Evolutionary conservation across 2,329 filamentous ascomycete species (phyloP).

Genomic region (Fusarium temperatum): DNA sequence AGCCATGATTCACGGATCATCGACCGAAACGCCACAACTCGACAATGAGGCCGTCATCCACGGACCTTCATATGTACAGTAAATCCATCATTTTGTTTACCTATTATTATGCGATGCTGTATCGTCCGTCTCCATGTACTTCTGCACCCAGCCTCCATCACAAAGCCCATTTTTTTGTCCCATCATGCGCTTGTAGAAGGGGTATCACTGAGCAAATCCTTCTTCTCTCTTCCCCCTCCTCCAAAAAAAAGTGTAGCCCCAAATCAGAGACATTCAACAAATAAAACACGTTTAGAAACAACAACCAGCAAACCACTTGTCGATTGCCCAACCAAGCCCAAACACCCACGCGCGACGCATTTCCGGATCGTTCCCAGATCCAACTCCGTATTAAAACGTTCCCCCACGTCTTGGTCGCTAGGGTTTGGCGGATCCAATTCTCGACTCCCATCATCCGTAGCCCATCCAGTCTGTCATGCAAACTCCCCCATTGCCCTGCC

Average conservation of each 20-base stretch:
- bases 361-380: constrained; percentile 33
- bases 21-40: constrained; percentile 2
- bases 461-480: constrained; percentile 1
- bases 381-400: constrained; percentile 20
- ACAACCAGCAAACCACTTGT: constrained; percentile 16
- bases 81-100: constrained; percentile 9
- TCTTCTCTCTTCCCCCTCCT: not conserved
- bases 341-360: constrained; percentile 30
- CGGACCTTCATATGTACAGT: not conserved
- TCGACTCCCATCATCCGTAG: constrained; percentile 13
- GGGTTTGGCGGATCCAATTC: constrained; percentile 24
- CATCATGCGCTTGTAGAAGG: constrained; percentile 7
- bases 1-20: not conserved
- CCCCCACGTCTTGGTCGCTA: constrained; percentile 13
- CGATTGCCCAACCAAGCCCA: constrained; percentile 30
- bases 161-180: constrained; percentile 9
- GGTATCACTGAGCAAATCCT: constrained; percentile 11
- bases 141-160: constrained; percentile 2
- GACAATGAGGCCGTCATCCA: not conserved
- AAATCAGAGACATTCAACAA: constrained; percentile 32
- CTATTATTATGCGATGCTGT: constrained; percentile 21
- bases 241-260: not conserved
- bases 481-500: constrained; percentile 4
- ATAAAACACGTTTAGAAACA: constrained; percentile 25
- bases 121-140: constrained; percentile 7